Conservation (phyloP, 1,284 basidiomycete species). For the Cryptococcus jaspeensis region DNA sequence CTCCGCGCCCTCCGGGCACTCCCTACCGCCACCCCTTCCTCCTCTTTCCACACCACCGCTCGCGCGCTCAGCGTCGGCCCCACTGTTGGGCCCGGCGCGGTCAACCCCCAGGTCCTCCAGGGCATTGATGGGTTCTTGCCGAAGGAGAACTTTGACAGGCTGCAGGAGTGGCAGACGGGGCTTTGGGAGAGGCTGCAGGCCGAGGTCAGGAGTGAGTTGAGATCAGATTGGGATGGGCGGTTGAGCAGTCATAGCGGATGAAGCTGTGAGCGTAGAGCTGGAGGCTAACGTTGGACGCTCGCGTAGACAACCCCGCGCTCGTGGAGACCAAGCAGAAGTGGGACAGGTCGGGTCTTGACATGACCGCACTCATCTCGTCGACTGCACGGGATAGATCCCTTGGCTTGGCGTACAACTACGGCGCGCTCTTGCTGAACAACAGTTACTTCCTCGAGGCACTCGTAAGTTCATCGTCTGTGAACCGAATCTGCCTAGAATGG, state of each 20-base stretch:
- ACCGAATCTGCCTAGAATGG: background rate
- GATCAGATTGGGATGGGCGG: background rate
- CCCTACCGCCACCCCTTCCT: background rate
- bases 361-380: slow-evolving; percentile 61
- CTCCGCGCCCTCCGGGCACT: background rate
- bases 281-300: background rate
- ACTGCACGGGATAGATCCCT: slow-evolving; percentile 63
- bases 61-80: background rate
- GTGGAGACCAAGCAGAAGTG: slow-evolving; percentile 43
- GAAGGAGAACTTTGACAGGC: slow-evolving; percentile 32
- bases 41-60: background rate
- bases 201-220: slow-evolving; percentile 47
- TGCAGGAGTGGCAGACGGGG: slow-evolving; percentile 46
- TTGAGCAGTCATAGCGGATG: background rate
- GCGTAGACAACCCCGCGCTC: slow-evolving; percentile 35
- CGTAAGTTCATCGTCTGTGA: slow-evolving; percentile 57
- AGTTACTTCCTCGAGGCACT: slow-evolving; percentile 87
- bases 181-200: slow-evolving; percentile 46
- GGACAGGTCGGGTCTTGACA: slow-evolving; percentile 42
- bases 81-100: slow-evolving; percentile 21
- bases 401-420: slow-evolving; percentile 84
- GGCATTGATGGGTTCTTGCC: slow-evolving; percentile 41
- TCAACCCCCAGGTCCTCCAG: slow-evolving; percentile 39
- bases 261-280: background rate
- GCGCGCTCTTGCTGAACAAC: slow-evolving; percentile 90